Base-by-base conservation (phyloP, 2,329 filamentous ascomycete species). In the Coniella lustricola region DNA sequence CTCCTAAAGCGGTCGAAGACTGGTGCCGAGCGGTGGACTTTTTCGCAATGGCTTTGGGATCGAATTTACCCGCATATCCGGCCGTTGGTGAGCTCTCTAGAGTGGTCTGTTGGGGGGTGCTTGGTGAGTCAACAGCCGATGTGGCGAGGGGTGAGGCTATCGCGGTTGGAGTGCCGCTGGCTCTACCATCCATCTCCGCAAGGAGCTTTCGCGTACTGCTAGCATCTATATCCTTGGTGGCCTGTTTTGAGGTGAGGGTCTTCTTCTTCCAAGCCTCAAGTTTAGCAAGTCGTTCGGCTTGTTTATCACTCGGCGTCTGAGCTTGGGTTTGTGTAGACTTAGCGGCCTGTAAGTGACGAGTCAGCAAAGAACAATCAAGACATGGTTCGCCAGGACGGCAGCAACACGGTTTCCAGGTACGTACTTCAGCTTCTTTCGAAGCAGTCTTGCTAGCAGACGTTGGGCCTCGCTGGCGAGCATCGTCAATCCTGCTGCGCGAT, bases 241-340 rank as follows among this genome's bases (percentile, higher is more conserved):
- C 84, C 57, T 84, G 84, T 46, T 53, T 53, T 22, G 47, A 44
- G 62, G 82, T 81, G 55, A 88, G 86, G 62, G 89, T 84, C 67
- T 90, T 91, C 67, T 89, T 86, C 69, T 95, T 95, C 90, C 90
- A 95, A 49, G 87, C 87, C 64, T 91, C 87, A 22, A 95, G 69
- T 62, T 88, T 90, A 22, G 87, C 87, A 37, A 90, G 74, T 54
- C 87, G 76, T 64, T 91, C 87, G 43, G 84, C 85, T 64, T 90
- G 88, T 62, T 86, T 89, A 43, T 89, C 82, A 53, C 81, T 79
- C 59, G 89, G 86, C 25, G 79, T 74, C 59, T 81, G 81, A 16
- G 67, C 67, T 38, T 71, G 67, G 46, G 73, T 62, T 48, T 74
- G 62, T 57, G 74, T 64, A 38, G 73, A 65, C 60, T 82, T 84